Base-by-base conservation (phyloP, 2,329 filamentous ascomycete genomes). In the Trichophyton verrucosum region DNA sequence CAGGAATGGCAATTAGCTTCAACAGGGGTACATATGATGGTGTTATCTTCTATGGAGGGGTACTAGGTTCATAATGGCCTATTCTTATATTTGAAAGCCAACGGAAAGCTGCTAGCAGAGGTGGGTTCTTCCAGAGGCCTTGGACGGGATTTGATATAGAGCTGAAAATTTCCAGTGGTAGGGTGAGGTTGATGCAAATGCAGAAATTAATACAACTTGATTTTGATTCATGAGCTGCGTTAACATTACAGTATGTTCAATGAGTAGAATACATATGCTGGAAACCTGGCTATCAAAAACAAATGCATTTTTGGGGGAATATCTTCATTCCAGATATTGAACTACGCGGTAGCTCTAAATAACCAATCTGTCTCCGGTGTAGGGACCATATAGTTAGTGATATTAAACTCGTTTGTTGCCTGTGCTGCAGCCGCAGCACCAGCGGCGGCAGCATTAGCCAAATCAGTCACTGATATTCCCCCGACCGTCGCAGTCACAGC, bases 311-410 rank as follows among this genome's bases (percentile, higher is more conserved):
- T 15, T 30, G 27, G 11, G 15, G 15, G 1, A 44, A 44, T 7
- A 44, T 44, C 33, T 1, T 38, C 33, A 13, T 11, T 38, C 13
- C 3, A 7, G n/a, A 47, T 47, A 30, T 15, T 22, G 17, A n/a
- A n/a, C 22, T 53, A 60, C 27, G 60, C 42, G 60, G 61, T 40
- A 33, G 42, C 40, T 33, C 60, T 42, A 56, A 76, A 76, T 6
- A 77, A 64, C 76, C 76, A 78, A 66, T 78, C 76, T 13, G 74
- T 76, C 62, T 78, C 76, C 0, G 75, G 75, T 2, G 75, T 77
- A 2, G 76, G 76, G 11, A 77, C 73, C 49, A 77, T 61, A 64
- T 77, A 77, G 60, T 77, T 76, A 1, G 75, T 77, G 36, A 77
- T 77, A 63, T 77, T 76, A 60, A 76, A 74, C 61, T 75, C 72